phyloP scores from a whole-genome alignment of 192 early-diverging fungal genomes.

The Spizellomyces sp. region DNA sequence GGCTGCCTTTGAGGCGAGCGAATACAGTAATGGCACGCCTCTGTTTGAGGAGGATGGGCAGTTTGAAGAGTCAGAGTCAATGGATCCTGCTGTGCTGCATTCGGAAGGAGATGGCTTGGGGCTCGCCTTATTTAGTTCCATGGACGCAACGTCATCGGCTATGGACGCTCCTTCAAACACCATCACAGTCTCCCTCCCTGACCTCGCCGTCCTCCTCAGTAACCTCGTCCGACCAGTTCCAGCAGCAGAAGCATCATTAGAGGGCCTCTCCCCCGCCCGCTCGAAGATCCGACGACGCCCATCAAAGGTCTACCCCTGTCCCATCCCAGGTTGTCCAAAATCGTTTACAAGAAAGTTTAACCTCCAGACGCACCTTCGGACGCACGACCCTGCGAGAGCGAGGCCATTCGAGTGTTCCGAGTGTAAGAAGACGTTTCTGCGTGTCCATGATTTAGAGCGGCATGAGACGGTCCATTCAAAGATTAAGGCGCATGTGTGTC shows the following conservation, averaged over 20 bases:
- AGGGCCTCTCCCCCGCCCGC: background rate
- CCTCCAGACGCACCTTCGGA: conserved; percentile 65
- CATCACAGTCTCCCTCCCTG: background rate
- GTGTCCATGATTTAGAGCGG: conserved; percentile 71
- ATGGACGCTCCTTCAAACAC: background rate
- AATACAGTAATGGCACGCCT: background rate
- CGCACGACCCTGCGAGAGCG: conserved; percentile 68
- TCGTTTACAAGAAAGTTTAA: conserved; percentile 70
- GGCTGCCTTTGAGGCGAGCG: background rate
- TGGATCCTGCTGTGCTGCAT: conserved; percentile 1
- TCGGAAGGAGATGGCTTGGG: background rate
- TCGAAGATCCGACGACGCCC: conserved; percentile 9
- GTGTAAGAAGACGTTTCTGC: conserved; percentile 62
- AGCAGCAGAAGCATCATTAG: background rate
- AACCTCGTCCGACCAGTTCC: background rate
- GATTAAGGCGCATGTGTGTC: conserved; percentile 59
- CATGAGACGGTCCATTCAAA: conserved; percentile 68
- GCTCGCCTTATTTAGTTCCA: background rate
- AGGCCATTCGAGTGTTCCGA: conserved; percentile 58
- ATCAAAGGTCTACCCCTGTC: conserved; percentile 41
- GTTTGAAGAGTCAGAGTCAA: background rate
- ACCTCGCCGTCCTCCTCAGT: background rate
- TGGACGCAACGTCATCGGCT: background rate
- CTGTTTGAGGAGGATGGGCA: background rate
- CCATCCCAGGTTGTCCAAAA: conserved; percentile 54